Conservation (phyloP, 2,329 filamentous ascomycete species). For the Colletotrichum destructivum region DNA sequence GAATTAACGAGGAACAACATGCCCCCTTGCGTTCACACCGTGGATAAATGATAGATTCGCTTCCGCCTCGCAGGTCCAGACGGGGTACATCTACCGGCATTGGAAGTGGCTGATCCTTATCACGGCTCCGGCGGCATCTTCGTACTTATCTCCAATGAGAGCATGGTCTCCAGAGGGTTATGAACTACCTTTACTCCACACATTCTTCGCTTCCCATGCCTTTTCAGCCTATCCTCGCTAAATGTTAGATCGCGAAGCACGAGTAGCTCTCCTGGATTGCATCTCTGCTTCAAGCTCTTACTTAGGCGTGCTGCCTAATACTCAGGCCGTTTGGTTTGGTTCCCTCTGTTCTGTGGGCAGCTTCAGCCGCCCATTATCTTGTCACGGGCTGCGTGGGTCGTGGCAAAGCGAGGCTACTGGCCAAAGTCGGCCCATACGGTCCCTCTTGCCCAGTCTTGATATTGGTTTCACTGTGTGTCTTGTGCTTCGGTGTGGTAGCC, state of each 20-base stretch:
- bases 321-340: background rate
- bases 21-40: no score
- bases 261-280: no score
- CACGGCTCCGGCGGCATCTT: background rate
- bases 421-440: background rate
- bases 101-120: background rate
- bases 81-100: background rate
- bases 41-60: no score
- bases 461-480: background rate
- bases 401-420: background rate
- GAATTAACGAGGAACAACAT: no score
- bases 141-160: background rate
- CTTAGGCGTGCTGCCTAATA: no score
- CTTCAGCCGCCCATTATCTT: background rate
- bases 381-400: background rate
- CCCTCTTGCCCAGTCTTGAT: background rate
- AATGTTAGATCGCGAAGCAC: background rate
- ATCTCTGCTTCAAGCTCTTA: no score
- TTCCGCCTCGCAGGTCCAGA: background rate
- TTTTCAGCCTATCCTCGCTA: background rate
- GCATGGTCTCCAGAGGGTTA: background rate
- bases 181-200: background rate
- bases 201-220: background rate
- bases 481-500: background rate
- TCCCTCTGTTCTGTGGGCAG: background rate